A percentile compares a stretch with the other conserved stretches of the same genome.
These are phyloP conservation scores for Pestalotiopsis sp. DNA, from an alignment of 2,329 filamentous ascomycete species.

Conservation along the genomic window DNA sequence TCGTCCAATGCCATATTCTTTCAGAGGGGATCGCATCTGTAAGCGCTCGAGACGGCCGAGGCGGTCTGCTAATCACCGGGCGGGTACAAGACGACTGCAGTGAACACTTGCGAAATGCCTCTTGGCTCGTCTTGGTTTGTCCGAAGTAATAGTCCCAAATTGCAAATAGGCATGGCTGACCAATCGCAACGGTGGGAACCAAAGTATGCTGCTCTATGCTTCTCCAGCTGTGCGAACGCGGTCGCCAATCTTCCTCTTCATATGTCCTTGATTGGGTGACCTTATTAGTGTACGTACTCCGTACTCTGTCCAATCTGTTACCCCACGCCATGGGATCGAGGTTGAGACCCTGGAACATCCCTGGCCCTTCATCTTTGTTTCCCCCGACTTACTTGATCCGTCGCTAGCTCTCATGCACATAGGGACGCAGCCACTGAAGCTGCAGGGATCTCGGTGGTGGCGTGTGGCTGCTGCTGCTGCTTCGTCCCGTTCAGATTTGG, in stretches of 20 bases:
- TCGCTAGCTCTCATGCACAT: conserved; percentile 5
- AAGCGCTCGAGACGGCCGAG: neutral
- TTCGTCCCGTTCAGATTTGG: neutral
- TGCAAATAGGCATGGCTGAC: too few relatives aligned
- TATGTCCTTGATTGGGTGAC: too few relatives aligned
- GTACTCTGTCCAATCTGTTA: neutral
- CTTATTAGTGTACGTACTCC: too few relatives aligned
- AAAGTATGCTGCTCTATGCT: too few relatives aligned
- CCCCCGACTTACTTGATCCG: conserved; percentile 2
- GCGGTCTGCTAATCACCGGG: neutral
- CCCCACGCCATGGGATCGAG: neutral
- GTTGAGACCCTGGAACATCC: neutral
- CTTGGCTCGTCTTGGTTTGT: too few relatives aligned
- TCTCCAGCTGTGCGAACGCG: too few relatives aligned
- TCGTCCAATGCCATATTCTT: neutral
- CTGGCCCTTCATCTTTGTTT: neutral
- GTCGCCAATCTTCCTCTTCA: too few relatives aligned
- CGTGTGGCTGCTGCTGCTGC: neutral
- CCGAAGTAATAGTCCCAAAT: too few relatives aligned
- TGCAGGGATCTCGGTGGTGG: neutral
- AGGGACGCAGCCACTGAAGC: neutral
- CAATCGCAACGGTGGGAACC: too few relatives aligned
- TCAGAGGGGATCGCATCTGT: neutral
- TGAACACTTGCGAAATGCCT: neutral
- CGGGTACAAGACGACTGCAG: neutral